Evolutionary conservation across 306 rosid genomes (phyloP), one percentile per base, ranked within the genome.

Genomic region (Hippophae tibetana): DNA sequence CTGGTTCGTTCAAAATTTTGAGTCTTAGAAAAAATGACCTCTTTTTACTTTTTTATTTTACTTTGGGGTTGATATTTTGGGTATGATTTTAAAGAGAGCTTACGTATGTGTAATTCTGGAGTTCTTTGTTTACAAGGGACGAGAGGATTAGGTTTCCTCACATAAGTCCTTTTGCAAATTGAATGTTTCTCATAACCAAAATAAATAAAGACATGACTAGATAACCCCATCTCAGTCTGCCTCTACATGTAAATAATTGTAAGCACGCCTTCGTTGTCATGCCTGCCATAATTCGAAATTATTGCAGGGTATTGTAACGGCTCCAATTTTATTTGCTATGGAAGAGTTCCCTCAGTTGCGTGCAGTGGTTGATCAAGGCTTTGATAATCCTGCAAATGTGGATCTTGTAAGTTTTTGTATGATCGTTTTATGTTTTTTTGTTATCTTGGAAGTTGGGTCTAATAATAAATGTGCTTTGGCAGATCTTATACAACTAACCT

Each of bases 321-420:
- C 96, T 73, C 99, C 99, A 3, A 66, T 88, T 59, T 79, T 92
- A 74, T 92, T 85, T 78, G 96, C 99, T 18, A 83, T 85, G 88
- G 99, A 92, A 79, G 99, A 92, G 74, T 85, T 85, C 70, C 96
- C 96, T 52, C 79, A 92, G 71, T 60, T 92, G 86, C 89, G 76
- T n/a, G 52, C 63, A 11, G 71, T 87, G 26, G 85, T 90, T 58
- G 82, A 79, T 4, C 69, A 63, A 46, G 97, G 97, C 55, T 81
- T 90, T 69, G 97, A 84, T 56, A 78, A 86, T 62, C 85, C 94
- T 51, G 82, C 61, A 53, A 85, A 88, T 71, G 66, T 92, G 46
- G 82, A 78, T 63, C 71, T 80, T 14, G 99, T 92, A 83, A 85
- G 98, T 74, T 69, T 46, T 10, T 9, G 43, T 13, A 49, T 59